Evolutionary conservation across 108 stramenopile species (phyloP), one percentile per base, ranked within the genome.

Genomic region (Nannochloropsis oceanica): DNA sequence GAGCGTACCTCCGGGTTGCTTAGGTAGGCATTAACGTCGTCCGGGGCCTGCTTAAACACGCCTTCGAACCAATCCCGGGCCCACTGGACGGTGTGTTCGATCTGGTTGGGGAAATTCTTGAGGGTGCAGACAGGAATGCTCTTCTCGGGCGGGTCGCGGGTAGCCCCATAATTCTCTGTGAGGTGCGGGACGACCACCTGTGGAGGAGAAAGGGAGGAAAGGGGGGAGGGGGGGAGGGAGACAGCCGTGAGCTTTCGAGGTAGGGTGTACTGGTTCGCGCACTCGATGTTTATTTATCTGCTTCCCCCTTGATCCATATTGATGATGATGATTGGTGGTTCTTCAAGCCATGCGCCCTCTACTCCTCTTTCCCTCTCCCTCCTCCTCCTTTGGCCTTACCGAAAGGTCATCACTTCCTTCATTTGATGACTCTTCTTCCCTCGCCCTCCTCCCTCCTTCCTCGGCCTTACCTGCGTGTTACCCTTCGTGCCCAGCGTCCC

Each of bases 11-110:
- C 91, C 34, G 93, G 86, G 85, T 91, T 89, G 79, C 91, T 85
- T 82, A 98, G 91, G 91, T 97, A 99, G 27, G 91, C 83, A 89
- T 98, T 97, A 80, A 95, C 97, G 85, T 97, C 97, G 86, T 96
- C 96, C 13, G 96, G 94, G 24, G 91, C 90, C 87, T 99, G 99
- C 89, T 95, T 95, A 92, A 97, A 98, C 44, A 92, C 94, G 11
- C 96, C 99, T 91, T 98, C 99, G 90, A 99, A 99, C 91, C 94
- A 98, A 90, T 99, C 99, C 24, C 99, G 92, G 11, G 97, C 97
- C 97, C 97, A 99, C 89, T 98, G 96, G 85, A 98, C 83, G 13
- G 96, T 96, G 92, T 97, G 98, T 88, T 97, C 95, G 87, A 98
- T 98, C 88, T 97, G 95, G 91, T 97, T 97, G 79, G 99, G 99